Evolutionary conservation across 2,329 filamentous ascomycete genomes (phyloP).

Genomic region (Cladosporium sp.): DNA sequence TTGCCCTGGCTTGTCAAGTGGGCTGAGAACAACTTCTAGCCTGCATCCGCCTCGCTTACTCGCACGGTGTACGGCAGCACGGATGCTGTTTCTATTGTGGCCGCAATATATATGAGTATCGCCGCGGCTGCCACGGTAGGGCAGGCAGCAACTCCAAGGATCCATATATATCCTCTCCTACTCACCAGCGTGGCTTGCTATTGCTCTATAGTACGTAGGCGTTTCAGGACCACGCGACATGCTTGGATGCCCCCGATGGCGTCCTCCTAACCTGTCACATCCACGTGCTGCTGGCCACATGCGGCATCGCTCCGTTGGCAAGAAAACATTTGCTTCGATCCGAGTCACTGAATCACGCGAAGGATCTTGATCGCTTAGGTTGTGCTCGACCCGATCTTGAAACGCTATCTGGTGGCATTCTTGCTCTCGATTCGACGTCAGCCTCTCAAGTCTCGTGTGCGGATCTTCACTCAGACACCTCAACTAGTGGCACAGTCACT

Average conservation of each 20-base stretch:
- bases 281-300: neutral
- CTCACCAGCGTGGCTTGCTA: neutral
- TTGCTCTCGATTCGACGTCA: too few relatives aligned
- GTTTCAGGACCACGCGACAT: slow-evolving; percentile 2
- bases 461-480: too few relatives aligned
- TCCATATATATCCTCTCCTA: neutral
- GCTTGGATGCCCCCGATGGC: neutral
- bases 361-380: neutral
- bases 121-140: neutral
- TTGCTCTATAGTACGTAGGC: neutral
- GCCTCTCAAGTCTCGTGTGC: too few relatives aligned
- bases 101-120: neutral
- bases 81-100: slow-evolving; percentile 5
- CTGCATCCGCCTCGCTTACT: neutral
- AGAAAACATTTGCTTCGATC: too few relatives aligned
- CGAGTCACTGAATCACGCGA: neutral
- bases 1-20: neutral
- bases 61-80: neutral
- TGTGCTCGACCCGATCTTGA: neutral
- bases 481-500: too few relatives aligned
- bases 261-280: neutral
- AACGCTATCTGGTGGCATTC: neutral
- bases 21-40: neutral
- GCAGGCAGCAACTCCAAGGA: neutral
- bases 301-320: neutral